Evolutionary conservation across 176 grass and related monocot genomes (phyloP).

Genomic region (Zea mays): DNA sequence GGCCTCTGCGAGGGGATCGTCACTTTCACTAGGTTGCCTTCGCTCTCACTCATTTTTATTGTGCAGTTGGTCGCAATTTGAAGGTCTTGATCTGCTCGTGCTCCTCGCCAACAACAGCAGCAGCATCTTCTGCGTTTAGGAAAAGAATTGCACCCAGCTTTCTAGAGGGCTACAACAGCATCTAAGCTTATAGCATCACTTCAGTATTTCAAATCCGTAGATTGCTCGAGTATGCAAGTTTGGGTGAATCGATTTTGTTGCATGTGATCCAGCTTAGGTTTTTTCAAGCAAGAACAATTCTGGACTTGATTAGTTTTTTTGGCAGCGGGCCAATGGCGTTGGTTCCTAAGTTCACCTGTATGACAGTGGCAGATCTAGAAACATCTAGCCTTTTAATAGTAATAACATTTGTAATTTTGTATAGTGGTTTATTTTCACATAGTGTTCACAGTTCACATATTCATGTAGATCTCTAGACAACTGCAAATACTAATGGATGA

Average conservation of each 20-base stretch:
- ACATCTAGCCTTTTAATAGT: neutral
- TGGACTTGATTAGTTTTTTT: neutral
- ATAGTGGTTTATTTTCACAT: neutral
- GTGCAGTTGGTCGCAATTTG: neutral
- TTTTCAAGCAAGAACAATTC: neutral
- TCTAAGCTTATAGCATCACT: neutral
- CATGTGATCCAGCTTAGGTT: neutral
- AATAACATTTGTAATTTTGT: neutral
- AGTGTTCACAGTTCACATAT: neutral
- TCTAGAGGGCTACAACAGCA: neutral
- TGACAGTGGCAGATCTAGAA: too few relatives aligned
- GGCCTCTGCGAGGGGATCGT: conserved; percentile 95
- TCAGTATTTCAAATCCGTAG: neutral
- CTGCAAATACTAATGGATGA: neutral
- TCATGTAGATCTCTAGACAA: neutral
- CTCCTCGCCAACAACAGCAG: neutral
- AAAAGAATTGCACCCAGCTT: neutral
- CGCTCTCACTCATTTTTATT: neutral
- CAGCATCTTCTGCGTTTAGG: neutral
- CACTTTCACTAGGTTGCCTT: conserved; percentile 80
- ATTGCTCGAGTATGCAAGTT: neutral
- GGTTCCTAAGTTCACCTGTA: neutral
- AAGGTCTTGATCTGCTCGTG: neutral
- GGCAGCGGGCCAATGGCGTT: neutral
- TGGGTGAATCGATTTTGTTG: neutral